Base-by-base conservation (phyloP, 768 basidiomycete genomes). In the Mycena capillaripes region DNA sequence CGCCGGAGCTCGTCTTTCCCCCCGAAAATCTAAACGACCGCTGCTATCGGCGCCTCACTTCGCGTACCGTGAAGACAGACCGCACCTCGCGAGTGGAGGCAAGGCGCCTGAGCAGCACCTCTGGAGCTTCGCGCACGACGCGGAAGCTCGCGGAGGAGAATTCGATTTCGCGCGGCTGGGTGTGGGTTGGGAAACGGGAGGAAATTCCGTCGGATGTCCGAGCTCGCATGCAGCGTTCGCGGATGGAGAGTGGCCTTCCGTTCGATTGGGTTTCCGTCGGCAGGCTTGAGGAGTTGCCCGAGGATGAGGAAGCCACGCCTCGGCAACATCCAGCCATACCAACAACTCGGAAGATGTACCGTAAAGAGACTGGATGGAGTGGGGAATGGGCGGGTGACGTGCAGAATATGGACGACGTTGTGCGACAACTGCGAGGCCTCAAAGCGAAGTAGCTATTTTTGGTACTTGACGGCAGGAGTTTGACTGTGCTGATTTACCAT, bases 1-100 rank as follows among this genome's bases (percentile, higher is more conserved):
- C 71, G 6, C 10, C 66, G 16, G 66, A 58, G 38, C 71, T 72
- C 19, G 71, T 72, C 4, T 72, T 64, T 19, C 71, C 71, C 12
- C 42, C 71, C 19, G 52, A 48, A 34, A 44, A 40, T 5, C 6
- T 23, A 36, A 62, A 53, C n/a, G 29, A 23, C 9, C 34, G 36
- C 9, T 56, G 36, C 16, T 32, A 46, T 11, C 46, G 63, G 8
- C 62, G 70, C 2, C 36, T 65, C 3, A 71, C 63, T 0, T 19
- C 63, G 19, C 56, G 70, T 4, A 71, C 63, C 7, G 0, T 60
- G 32, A n/a, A 19, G 14, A 1, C 55, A 9, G 40, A 44, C 7
- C 52, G 40, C 34, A 8, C 21, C 14, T 10, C n/a, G 16, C 52
- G 50, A 23, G n/a, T 19, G 11, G 44, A 46, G 10, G 25, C 69